These are phyloP conservation scores for Pythium apleroticum DNA, from an alignment of 352 stramenopile species.

Conservation along the genomic window DNA sequence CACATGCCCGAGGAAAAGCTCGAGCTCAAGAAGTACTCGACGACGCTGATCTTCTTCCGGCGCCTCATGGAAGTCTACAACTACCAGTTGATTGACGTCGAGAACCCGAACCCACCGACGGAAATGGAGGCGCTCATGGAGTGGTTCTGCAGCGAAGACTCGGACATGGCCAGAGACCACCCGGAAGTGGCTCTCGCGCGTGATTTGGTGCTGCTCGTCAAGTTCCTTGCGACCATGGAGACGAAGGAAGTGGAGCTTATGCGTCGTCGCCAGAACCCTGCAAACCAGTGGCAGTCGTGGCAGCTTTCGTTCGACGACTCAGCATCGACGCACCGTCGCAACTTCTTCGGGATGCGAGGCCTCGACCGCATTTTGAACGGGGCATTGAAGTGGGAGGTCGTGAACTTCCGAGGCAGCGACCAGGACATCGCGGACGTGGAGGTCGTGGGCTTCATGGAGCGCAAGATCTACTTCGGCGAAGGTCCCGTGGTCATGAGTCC, in stretches of 20 bases:
- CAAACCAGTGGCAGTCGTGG: constrained; percentile 86
- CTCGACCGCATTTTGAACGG: constrained; percentile 67
- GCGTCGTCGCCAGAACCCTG: constrained; percentile 56
- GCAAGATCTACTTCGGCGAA: constrained; percentile 88
- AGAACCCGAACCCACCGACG: constrained; percentile 76
- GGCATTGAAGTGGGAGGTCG: constrained; percentile 82
- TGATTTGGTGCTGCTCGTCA: constrained; percentile 83
- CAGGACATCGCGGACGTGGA: constrained; percentile 90
- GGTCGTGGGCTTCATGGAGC: constrained; percentile 84
- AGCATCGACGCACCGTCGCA: constrained; percentile 60
- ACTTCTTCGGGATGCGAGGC: constrained; percentile 77
- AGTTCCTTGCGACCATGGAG: constrained; percentile 90
- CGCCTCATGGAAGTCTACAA: constrained; percentile 83
- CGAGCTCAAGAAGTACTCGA: constrained; percentile 88
- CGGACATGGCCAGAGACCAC: constrained; percentile 79
- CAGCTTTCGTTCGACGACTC: constrained; percentile 89
- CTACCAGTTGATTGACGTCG: constrained; percentile 81
- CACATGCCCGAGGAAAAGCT: constrained; percentile 90
- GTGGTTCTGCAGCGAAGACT: constrained; percentile 83
- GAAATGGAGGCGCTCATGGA: constrained; percentile 92
- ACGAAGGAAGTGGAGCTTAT: constrained; percentile 89
- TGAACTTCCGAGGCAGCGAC: constrained; percentile 85
- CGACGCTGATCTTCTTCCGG: constrained; percentile 85
- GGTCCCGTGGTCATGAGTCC: constrained; percentile 82
- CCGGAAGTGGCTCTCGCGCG: constrained; percentile 76